These are phyloP conservation scores for Dactylorhiza incarnata DNA, from an alignment of 106 monocot species.

Conservation along the genomic window DNA sequence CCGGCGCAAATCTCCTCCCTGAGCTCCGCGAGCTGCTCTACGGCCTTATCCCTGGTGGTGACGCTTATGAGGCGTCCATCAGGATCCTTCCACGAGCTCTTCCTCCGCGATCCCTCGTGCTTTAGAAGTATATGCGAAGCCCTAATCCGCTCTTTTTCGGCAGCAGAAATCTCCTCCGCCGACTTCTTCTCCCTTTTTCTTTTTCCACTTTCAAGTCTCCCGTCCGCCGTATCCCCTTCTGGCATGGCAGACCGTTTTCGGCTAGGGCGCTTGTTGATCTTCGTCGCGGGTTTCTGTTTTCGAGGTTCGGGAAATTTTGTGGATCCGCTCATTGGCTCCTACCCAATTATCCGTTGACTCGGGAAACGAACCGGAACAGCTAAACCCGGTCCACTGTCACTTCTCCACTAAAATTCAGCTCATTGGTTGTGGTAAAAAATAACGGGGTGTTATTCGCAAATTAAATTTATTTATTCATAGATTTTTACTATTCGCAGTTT, in stretches of 20 bases:
- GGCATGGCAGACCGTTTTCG: neutral
- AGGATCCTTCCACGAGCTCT: conserved; percentile 68
- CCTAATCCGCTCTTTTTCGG: conserved; percentile 23
- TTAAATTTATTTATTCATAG: too few relatives aligned
- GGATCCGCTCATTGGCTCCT: too few relatives aligned
- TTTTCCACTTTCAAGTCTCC: neutral
- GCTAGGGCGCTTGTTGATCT: neutral
- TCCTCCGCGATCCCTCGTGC: conserved; percentile 60
- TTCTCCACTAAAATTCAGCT: too few relatives aligned
- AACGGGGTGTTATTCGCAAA: too few relatives aligned
- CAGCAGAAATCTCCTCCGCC: conserved; percentile 3
- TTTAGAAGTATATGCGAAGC: conserved; percentile 65
- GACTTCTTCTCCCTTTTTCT: conserved; percentile 6
- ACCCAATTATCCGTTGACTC: too few relatives aligned
- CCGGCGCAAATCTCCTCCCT: conserved; percentile 44
- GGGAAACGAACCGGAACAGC: too few relatives aligned
- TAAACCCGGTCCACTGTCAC: too few relatives aligned
- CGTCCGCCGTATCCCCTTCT: neutral
- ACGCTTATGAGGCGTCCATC: conserved; percentile 34
- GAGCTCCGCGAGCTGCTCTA: conserved; percentile 27
- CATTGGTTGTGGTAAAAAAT: too few relatives aligned
- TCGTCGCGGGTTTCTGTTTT: neutral
- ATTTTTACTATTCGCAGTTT: too few relatives aligned
- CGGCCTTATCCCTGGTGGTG: conserved; percentile 52
- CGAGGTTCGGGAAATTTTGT: too few relatives aligned